Percentiles rank a stretch among this genome's conserved stretches.
phyloP scores from a whole-genome alignment of 495 filamentous ascomycete genomes.

The Cladorrhinum samala region DNA sequence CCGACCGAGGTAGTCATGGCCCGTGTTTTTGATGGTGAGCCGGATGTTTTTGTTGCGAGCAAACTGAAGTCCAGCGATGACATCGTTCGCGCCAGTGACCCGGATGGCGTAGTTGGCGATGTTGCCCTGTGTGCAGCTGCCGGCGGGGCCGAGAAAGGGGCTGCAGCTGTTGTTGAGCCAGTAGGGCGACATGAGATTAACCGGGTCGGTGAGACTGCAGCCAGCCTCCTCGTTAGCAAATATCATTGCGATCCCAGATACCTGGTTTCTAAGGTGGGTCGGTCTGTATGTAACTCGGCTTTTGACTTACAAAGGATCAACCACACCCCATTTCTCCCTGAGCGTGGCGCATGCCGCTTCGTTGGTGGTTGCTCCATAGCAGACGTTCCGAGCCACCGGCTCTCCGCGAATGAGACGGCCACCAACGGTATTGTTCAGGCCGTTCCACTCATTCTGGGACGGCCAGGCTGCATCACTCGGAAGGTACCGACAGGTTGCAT shows the following conservation, averaged over 20 bases:
- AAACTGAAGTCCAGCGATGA: constrained; percentile 41
- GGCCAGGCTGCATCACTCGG: too few relatives aligned
- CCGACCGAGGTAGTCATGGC: constrained; percentile 39
- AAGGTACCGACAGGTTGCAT: too few relatives aligned
- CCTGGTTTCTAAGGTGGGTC: too few relatives aligned
- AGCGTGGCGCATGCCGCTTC: constrained; percentile 7
- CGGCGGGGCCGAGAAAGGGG: constrained; percentile 39
- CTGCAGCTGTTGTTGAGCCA: constrained; percentile 50
- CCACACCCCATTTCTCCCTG: constrained; percentile 7
- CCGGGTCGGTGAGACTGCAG: constrained; percentile 11
- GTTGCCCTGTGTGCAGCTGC: constrained; percentile 48
- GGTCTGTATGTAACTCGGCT: too few relatives aligned
- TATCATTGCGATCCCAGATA: not conserved
- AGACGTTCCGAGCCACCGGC: constrained; percentile 29
- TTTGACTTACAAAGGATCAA: constrained; percentile 9
- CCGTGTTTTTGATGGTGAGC: constrained; percentile 39
- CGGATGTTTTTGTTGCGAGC: constrained; percentile 33
- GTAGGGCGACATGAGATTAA: constrained; percentile 37
- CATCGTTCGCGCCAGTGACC: constrained; percentile 31
- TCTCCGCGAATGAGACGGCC: constrained; percentile 22
- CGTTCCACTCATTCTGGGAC: too few relatives aligned
- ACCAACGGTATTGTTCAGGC: not conserved
- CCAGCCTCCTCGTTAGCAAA: not conserved
- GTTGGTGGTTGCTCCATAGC: constrained; percentile 33
- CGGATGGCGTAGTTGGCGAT: constrained; percentile 51